Base-by-base conservation (phyloP, 129 eudicot species). In the Flaveria linearis region DNA sequence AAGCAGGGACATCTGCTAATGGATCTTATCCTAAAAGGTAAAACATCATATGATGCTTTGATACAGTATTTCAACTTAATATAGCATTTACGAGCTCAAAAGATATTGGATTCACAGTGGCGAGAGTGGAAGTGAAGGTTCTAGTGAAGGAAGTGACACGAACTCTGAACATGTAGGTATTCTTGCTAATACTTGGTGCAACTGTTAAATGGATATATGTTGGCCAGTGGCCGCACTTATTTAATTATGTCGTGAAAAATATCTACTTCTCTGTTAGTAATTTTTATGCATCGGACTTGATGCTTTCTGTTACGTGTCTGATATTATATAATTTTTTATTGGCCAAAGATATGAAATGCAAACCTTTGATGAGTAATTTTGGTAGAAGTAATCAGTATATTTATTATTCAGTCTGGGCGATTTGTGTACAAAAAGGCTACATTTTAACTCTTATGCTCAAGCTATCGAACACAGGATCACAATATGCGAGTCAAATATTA, bases 61-160 rank as follows among this genome's bases (percentile, higher is more conserved):
- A 30, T 30, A 30, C 36, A 30, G 36, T 30, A 30, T 30, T 30
- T 30, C 36, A 23, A 10, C 56, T 12, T 55, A 22, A 33, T 6
- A 55, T 67, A 55, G 10, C 39, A 61, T 64, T 76, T 33, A 84
- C 46, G 17, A 12, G 68, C 72, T 42, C 65, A 53, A 58, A 25
- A 57, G 72, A 67, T 36, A 45, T 33, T 75, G 79, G 53, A 49
- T 80, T 76, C 87, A 82, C 83, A 94, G 98, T 74, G 96, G 81
- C 68, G 98, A 89, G 56, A 94, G 96, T 70, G 96, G 76, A 66
- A 91, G 96, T 78, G 96, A 94, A 81, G 97, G 93, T 43, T 91
- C 98, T 30, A 89, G 89, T 71, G 96, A 86, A 77, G 98, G 98
- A 89, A 94, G 97, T 83, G 97, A 94, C 30, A 93, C 80, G 64